phyloP scores from a whole-genome alignment of 176 grass and related monocot genomes.

The Carex kokanica region DNA sequence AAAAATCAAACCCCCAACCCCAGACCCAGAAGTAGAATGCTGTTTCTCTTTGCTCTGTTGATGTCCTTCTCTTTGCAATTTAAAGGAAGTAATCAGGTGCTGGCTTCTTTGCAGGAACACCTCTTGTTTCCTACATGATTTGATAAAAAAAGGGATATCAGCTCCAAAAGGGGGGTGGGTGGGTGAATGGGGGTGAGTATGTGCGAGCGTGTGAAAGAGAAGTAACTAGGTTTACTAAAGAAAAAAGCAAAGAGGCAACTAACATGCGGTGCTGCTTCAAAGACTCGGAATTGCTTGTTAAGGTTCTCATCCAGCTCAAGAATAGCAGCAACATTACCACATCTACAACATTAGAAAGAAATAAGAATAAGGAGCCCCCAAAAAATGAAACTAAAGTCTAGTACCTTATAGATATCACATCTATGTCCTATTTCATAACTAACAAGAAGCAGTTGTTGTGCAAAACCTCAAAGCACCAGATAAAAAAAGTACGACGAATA shows the following conservation, averaged over 20 bases:
- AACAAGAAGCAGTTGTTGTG: neutral
- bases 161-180: neutral
- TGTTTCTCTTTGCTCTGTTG: slow-evolving; percentile 1
- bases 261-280: slow-evolving; percentile 98
- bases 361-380: neutral
- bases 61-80: slow-evolving; percentile 4
- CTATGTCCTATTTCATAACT: neutral
- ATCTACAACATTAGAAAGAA: slow-evolving; percentile 42
- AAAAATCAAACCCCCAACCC: neutral
- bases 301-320: slow-evolving; percentile 96
- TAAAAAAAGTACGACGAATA: neutral
- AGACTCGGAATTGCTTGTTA: slow-evolving; percentile 80
- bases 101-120: slow-evolving; percentile 86
- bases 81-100: slow-evolving; percentile 94
- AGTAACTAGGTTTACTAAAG: neutral
- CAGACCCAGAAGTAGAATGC: neutral
- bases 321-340: slow-evolving; percentile 99
- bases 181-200: neutral
- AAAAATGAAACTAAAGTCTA: neutral
- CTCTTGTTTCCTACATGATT: slow-evolving; percentile 75
- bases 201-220: neutral
- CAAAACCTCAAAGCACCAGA: neutral
- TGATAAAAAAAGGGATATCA: slow-evolving; percentile 27
- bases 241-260: slow-evolving; percentile 28
- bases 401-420: neutral